These are phyloP conservation scores for Prinsepia uniflora DNA, from an alignment of 306 rosid genomes.

Conservation along the genomic window DNA sequence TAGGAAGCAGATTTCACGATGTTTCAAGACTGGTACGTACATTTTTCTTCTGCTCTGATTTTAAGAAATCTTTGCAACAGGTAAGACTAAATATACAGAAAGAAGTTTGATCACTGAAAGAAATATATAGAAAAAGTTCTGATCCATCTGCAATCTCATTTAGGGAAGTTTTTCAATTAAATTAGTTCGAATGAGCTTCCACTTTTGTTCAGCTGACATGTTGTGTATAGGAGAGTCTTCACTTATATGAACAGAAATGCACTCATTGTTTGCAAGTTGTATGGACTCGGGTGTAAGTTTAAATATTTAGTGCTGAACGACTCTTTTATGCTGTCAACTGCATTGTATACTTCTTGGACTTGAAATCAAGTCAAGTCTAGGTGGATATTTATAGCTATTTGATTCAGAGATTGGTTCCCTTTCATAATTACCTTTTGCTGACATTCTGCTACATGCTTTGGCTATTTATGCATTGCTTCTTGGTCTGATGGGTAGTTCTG, in stretches of 20 bases:
- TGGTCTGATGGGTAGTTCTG: background rate
- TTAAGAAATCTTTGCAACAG: background rate
- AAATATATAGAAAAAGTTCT: background rate
- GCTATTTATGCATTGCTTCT: background rate
- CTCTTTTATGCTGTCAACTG: background rate
- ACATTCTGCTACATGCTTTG: background rate
- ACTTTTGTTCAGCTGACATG: background rate
- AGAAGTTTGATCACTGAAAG: background rate
- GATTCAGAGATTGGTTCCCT: background rate
- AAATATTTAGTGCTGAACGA: background rate
- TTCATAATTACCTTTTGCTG: background rate
- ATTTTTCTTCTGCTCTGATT: background rate
- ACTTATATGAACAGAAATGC: background rate
- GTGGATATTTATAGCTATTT: background rate
- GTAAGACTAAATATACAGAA: background rate
- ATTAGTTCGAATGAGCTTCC: slow-evolving; percentile 3
- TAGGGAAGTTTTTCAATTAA: background rate
- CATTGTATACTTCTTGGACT: background rate
- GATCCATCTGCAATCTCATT: background rate
- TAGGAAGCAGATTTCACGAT: slow-evolving; percentile 10
- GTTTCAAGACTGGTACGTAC: slow-evolving; percentile 6
- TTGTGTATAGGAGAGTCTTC: slow-evolving; percentile 13
- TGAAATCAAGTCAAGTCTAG: background rate
- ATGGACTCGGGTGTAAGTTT: slow-evolving; percentile 1
- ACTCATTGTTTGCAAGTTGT: background rate